These are phyloP conservation scores for Thelonectria olida DNA, from an alignment of 2,329 filamentous ascomycete genomes.

Conservation along the genomic window DNA sequence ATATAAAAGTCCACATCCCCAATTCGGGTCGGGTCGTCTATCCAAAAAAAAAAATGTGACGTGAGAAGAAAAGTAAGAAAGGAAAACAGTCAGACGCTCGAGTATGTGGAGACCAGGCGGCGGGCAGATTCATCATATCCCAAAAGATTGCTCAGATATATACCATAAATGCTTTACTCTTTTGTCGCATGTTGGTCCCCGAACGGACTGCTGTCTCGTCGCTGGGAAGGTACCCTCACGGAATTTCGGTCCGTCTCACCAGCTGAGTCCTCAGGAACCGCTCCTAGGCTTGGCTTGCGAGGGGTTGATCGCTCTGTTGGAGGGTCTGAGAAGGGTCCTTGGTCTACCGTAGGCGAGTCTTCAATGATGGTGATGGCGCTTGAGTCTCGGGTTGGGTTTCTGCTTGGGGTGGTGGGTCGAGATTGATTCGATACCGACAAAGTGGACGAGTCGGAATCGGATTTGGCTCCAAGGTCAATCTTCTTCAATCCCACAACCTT, in stretches of 20 bases:
- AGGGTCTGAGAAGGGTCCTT: slow-evolving; percentile 69
- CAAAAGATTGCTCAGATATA: slow-evolving; percentile 24
- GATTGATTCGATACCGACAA: slow-evolving; percentile 26
- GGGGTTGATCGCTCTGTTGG: slow-evolving; percentile 45
- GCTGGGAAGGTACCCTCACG: slow-evolving; percentile 37
- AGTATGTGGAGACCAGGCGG: slow-evolving; percentile 21
- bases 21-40: slow-evolving; percentile 31
- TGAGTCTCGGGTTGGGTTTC: slow-evolving; percentile 49
- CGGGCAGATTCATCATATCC: slow-evolving; percentile 34
- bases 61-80: slow-evolving; percentile 27
- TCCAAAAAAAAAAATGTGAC: slow-evolving; percentile 37
- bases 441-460: slow-evolving; percentile 46
- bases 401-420: slow-evolving; percentile 33
- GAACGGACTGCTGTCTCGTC: slow-evolving; percentile 59
- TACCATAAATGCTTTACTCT: slow-evolving; percentile 47
- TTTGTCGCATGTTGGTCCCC: slow-evolving; percentile 67
- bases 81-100: slow-evolving; percentile 22
- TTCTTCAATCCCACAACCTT: slow-evolving; percentile 65
- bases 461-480: slow-evolving; percentile 49
- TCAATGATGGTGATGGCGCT: slow-evolving; percentile 59
- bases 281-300: slow-evolving; percentile 57
- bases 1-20: slow-evolving; percentile 37
- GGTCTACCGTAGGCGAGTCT: slow-evolving; percentile 59
- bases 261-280: slow-evolving; percentile 62
- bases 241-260: slow-evolving; percentile 46